Evolutionary conservation across 176 grass and related monocot genomes (phyloP).

Genomic region (Lolium multiflorum): DNA sequence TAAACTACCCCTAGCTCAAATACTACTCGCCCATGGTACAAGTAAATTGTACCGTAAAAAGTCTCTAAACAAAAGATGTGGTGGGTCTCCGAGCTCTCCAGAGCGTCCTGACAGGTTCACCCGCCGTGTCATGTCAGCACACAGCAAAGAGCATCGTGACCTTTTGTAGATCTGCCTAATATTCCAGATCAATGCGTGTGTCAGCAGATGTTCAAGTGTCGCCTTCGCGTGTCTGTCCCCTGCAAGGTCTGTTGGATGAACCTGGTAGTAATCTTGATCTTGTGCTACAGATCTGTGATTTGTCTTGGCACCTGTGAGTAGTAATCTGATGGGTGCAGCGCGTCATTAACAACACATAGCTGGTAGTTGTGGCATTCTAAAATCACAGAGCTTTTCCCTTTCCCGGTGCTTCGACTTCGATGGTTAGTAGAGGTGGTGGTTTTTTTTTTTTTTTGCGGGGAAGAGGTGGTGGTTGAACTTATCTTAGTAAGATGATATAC

Average conservation of each 20-base stretch:
- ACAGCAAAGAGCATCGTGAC: neutral
- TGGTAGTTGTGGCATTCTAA: no score
- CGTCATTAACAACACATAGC: neutral
- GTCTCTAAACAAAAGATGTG: neutral
- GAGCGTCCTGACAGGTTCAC: neutral
- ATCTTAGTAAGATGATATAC: no score
- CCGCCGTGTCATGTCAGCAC: neutral
- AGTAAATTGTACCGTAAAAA: no score
- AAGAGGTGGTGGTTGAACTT: no score
- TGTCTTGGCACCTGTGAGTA: neutral
- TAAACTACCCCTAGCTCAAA: no score
- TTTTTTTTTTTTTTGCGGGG: no score
- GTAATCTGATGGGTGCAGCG: neutral
- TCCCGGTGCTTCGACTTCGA: no score
- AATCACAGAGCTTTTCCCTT: no score
- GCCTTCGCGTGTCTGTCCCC: neutral
- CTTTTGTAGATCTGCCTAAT: constrained; percentile 1
- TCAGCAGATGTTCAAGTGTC: constrained; percentile 12
- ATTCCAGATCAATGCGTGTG: constrained; percentile 14
- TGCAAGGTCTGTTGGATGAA: neutral
- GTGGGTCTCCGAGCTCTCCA: neutral
- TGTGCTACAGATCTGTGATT: neutral
- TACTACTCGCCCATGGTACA: no score
- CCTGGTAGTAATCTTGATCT: neutral
- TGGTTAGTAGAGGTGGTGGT: no score